A percentile compares a stretch with the other conserved stretches of the same genome.
Conservation (phyloP, 805 yeast species). For the Yarrowia hollandica region DNA sequence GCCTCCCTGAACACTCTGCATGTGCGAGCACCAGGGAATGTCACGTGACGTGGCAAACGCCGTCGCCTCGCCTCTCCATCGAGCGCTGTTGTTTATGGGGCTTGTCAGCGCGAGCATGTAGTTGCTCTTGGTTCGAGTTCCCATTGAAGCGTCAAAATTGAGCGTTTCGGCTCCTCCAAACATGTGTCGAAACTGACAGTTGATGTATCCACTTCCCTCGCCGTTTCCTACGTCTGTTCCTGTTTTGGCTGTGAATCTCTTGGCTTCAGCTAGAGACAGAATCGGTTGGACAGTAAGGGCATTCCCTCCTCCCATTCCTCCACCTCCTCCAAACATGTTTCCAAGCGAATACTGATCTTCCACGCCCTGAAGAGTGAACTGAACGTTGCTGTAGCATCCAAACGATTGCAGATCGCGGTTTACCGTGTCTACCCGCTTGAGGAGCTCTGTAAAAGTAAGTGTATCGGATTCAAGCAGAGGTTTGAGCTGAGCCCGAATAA, state of each 20-base stretch:
- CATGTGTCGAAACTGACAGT: conserved; percentile 62
- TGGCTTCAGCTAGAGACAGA: conserved; percentile 39
- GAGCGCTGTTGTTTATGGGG: conserved; percentile 51
- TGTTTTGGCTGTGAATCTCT: conserved; percentile 76
- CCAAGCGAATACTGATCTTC: not conserved
- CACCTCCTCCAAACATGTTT: conserved; percentile 1
- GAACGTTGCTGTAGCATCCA: conserved; percentile 1
- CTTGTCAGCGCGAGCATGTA: conserved; percentile 53
- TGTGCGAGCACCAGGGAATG: conserved; percentile 55
- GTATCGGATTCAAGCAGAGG: conserved; percentile 18
- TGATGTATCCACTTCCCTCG: conserved; percentile 91
- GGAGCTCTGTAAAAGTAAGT: conserved; percentile 1
- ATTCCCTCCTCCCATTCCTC: too few species aligned
- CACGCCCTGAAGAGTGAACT: not conserved
- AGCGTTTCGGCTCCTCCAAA: conserved; percentile 71
- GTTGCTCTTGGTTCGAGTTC: conserved; percentile 60
- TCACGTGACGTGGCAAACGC: conserved; percentile 54
- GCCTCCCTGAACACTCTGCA: conserved; percentile 52
- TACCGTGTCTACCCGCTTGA: not conserved
- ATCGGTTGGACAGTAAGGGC: conserved; percentile 1
- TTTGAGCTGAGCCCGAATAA: conserved; percentile 1
- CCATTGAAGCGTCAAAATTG: conserved; percentile 56
- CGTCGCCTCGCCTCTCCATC: conserved; percentile 56
- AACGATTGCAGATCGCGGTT: conserved; percentile 10
- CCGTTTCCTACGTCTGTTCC: conserved; percentile 97